Conservation (phyloP, 2,329 filamentous ascomycete species). For the Diaporthe longicolla region DNA sequence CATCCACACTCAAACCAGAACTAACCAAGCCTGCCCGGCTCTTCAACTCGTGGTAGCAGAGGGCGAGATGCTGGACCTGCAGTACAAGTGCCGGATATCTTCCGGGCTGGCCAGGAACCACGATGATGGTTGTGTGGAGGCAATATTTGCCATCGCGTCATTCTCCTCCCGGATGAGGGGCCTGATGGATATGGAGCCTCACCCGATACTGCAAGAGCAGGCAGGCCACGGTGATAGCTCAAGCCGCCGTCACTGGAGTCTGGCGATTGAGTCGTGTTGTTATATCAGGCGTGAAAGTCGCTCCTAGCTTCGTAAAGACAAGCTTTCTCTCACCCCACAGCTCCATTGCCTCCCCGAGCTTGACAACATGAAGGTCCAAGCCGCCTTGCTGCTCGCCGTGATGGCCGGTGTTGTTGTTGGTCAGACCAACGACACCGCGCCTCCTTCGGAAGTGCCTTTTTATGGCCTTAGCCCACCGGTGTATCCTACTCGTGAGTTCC, state of each 20-base stretch:
- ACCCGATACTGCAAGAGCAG: conserved; percentile 15
- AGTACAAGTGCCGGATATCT: conserved; percentile 32
- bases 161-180: conserved; percentile 26
- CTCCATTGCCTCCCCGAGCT: conserved; percentile 4
- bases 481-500: conserved; percentile 51
- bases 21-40: conserved; percentile 4
- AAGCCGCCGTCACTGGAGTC: conserved; percentile 12
- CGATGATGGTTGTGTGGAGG: conserved; percentile 10
- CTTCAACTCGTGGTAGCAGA: not conserved
- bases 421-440: conserved; percentile 37
- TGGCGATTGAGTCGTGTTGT: not conserved
- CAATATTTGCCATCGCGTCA: conserved; percentile 7
- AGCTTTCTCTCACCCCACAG: not conserved
- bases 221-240: conserved; percentile 2
- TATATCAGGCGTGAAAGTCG: conserved; percentile 7
- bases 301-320: not conserved
- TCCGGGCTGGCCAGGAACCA: conserved; percentile 23
- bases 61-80: conserved; percentile 13
- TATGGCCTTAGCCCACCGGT: conserved; percentile 54
- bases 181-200: conserved; percentile 8
- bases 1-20: not conserved
- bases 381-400: conserved; percentile 19
- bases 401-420: conserved; percentile 31
- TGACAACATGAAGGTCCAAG: conserved; percentile 39
- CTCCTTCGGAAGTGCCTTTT: conserved; percentile 50